phyloP scores from a whole-genome alignment of 805 yeast species.

The Yamadazyma olivae region DNA sequence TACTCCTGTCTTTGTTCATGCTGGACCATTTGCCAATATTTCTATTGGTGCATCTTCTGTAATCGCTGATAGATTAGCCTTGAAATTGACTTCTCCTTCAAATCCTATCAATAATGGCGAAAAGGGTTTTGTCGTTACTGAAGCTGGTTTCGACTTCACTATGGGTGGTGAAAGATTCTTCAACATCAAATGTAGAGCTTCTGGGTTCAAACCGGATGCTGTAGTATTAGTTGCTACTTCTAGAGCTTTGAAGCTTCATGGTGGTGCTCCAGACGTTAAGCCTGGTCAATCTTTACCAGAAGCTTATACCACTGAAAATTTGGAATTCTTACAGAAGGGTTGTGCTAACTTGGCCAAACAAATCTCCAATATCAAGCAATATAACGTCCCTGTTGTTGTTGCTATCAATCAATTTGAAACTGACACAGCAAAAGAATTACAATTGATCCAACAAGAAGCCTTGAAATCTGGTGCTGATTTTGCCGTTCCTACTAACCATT shows the following conservation, averaged over 20 bases:
- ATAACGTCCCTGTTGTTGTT: conserved; percentile 77
- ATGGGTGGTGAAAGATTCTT: conserved; percentile 99
- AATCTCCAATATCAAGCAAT: conserved; percentile 65
- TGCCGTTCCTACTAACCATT: conserved; percentile 79
- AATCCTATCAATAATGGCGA: conserved; percentile 43
- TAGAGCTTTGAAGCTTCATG: conserved; percentile 81
- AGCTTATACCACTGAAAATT: conserved; percentile 69
- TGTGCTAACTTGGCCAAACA: conserved; percentile 76
- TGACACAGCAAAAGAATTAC: conserved; percentile 68
- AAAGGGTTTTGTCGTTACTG: conserved; percentile 89
- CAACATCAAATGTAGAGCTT: conserved; percentile 86
- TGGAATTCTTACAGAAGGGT: conserved; percentile 65
- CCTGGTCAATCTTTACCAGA: conserved; percentile 79
- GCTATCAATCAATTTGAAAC: conserved; percentile 79
- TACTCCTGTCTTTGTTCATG: conserved; percentile 95
- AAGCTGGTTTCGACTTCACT: conserved; percentile 97
- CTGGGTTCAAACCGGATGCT: conserved; percentile 75
- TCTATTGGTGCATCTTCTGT: conserved; percentile 96
- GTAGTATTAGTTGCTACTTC: conserved; percentile 82
- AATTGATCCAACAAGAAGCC: conserved; percentile 63
- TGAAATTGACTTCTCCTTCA: conserved; percentile 68
- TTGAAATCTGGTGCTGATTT: conserved; percentile 75
- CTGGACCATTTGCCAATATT: conserved; percentile 97
- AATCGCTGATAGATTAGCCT: conserved; percentile 87
- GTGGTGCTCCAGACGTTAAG: conserved; percentile 86